Base-by-base conservation (phyloP, 805 yeast genomes). In the Starmerella apicola region DNA sequence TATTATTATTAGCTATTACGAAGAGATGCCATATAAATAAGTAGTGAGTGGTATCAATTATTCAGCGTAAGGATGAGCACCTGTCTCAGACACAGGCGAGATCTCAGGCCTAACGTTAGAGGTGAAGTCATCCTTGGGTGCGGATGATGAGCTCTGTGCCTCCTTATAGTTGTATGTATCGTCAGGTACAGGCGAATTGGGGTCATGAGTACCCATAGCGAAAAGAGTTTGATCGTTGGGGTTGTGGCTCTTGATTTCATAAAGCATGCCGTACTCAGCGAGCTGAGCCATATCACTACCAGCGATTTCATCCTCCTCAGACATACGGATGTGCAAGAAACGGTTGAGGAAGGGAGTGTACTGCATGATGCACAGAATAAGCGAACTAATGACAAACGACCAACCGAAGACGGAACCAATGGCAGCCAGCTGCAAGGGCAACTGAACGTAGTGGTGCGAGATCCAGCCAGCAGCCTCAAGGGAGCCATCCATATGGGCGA, bases 361-460 rank as follows among this genome's bases (percentile, higher is more conserved):
- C 72, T 88, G 82, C 81, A 81, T 74, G 41, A 63, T 60, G 30
- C 78, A 60, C 49, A 86, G 66, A 38, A 88, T 67, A 43, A 81
- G 66, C 3, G 80, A 70, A 24, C 96, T 83, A 39, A 85, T 73
- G 13, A 62, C 70, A 56, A 82, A 81, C 4, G 94, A 70, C 94
- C 94, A 88, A 24, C 72, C 72, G 44, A 76, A 74, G 46, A 78
- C 75, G 17, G 94, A 69, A 45, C 71, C 65, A 50, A 78, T 68
- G 36, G 83, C 95, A 30, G 96, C 96, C 52, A 88, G 68, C 68
- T 88, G 96, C 67, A 78, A 84, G 46, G 96, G 95, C 45, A 88
- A 76, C 67, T 88, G 97, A 41, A 65, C 72, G 63, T 71, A 88
- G 70, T 86, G 77, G 57, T 83, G 86, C 70, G 83, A 84, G 54